phyloP scores from a whole-genome alignment of 257 asterid species.

The Jacaranda mimosifolia region DNA sequence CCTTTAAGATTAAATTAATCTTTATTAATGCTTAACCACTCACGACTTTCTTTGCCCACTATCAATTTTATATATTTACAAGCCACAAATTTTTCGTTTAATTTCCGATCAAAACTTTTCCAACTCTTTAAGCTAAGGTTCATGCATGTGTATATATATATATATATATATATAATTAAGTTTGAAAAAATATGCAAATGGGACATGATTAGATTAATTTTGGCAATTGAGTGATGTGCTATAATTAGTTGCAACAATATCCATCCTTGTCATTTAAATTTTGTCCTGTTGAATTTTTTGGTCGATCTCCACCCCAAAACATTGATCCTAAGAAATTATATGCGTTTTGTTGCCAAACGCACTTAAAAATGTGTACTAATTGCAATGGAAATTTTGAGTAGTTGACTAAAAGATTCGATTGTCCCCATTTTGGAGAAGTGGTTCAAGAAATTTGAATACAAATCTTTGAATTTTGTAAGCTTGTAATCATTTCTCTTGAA shows the following conservation, averaged over 20 bases:
- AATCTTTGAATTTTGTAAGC: conserved; percentile 34
- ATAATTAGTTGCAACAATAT: too few species aligned
- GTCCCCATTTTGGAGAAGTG: conserved; percentile 35
- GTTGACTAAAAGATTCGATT: conserved; percentile 39
- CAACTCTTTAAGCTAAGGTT: neutral
- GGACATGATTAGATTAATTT: too few species aligned
- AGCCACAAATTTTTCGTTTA: neutral
- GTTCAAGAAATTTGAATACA: conserved; percentile 15
- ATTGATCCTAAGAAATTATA: conserved; percentile 2
- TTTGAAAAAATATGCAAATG: too few species aligned
- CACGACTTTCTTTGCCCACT: conserved; percentile 29
- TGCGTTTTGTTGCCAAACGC: conserved; percentile 42
- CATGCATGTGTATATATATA: too few species aligned
- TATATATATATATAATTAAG: too few species aligned
- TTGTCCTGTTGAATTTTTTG: too few species aligned
- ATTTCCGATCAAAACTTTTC: conserved; percentile 1
- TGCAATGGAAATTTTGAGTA: neutral
- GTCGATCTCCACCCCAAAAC: neutral
- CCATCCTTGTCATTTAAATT: too few species aligned
- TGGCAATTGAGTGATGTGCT: too few species aligned
- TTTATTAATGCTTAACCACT: conserved; percentile 35
- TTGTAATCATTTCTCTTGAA: conserved; percentile 23
- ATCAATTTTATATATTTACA: neutral
- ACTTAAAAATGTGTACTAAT: conserved; percentile 25
- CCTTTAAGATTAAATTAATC: conserved; percentile 7